Evolutionary conservation across 768 basidiomycete genomes (phyloP).

Genomic region (Serendipita indica): DNA sequence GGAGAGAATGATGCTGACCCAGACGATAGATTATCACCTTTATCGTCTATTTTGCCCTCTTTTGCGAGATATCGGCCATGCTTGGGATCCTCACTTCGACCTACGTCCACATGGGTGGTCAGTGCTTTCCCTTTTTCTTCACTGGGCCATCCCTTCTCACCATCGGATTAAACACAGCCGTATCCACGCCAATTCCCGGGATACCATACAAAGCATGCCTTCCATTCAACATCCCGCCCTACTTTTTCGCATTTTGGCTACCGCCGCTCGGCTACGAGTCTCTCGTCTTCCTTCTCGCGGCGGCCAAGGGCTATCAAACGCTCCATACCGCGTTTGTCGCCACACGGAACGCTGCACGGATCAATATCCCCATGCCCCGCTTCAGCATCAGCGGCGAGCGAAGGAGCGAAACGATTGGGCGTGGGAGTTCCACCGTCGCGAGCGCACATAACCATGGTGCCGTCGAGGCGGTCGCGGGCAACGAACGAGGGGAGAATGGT

Average conservation of each 20-base stretch:
- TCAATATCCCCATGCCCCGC: too few relatives aligned
- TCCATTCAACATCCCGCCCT: not conserved
- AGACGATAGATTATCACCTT: not conserved
- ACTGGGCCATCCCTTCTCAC: not conserved
- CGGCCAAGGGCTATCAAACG: not conserved
- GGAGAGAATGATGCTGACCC: not conserved
- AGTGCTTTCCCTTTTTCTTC: not conserved
- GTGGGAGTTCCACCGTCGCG: too few relatives aligned
- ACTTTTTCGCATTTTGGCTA: slow-evolving; percentile 6
- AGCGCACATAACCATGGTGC: too few relatives aligned
- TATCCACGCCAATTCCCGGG: not conserved
- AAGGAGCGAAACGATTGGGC: too few relatives aligned
- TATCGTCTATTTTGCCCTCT: not conserved
- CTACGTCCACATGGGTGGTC: not conserved
- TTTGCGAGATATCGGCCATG: not conserved
- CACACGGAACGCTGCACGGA: not conserved
- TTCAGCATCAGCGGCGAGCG: too few relatives aligned
- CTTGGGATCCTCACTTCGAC: not conserved
- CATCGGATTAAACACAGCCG: too few relatives aligned
- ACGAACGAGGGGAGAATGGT: too few relatives aligned
- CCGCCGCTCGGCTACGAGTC: slow-evolving; percentile 8
- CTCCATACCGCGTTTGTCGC: not conserved
- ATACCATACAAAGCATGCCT: not conserved
- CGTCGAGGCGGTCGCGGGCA: too few relatives aligned
- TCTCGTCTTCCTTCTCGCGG: slow-evolving; percentile 5